A percentile compares a stretch with the other conserved stretches of the same genome.
phyloP scores from a whole-genome alignment of 1,139 yeast genomes.

The Suhomyces taliae region DNA sequence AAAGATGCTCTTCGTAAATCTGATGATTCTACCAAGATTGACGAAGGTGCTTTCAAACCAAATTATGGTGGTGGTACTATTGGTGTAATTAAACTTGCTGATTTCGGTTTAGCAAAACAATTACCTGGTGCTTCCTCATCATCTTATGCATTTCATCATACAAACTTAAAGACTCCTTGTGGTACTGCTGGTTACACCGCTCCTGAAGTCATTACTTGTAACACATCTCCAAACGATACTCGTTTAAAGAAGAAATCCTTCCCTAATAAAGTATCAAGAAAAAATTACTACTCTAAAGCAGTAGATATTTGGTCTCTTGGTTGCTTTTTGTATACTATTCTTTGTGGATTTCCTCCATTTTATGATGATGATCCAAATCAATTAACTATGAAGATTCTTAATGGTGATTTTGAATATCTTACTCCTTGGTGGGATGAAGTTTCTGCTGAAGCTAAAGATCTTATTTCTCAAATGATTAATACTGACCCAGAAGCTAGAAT shows the following conservation, averaged over 20 bases:
- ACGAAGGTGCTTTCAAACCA: conserved; percentile 80
- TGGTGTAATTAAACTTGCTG: conserved; percentile 84
- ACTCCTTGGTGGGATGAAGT: conserved; percentile 99
- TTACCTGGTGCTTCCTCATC: conserved; percentile 62
- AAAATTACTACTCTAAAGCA: conserved; percentile 80
- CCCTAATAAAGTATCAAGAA: conserved; percentile 39
- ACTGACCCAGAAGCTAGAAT: conserved; percentile 67
- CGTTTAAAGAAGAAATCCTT: conserved; percentile 14
- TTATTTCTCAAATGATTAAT: conserved; percentile 55
- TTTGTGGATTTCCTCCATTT: conserved; percentile 96
- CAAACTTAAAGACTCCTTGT: conserved; percentile 77
- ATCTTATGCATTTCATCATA: conserved; percentile 7
- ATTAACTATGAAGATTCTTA: conserved; percentile 79
- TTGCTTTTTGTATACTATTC: conserved; percentile 82
- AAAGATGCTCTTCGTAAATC: conserved; percentile 55
- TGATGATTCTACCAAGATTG: conserved; percentile 75
- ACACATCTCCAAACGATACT: conserved; percentile 13
- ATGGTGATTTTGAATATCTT: conserved; percentile 79
- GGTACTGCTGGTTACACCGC: conserved; percentile 93
- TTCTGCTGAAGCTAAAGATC: conserved; percentile 66
- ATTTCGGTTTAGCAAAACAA: conserved; percentile 89
- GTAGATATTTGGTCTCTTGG: conserved; percentile 98
- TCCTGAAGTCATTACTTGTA: conserved; percentile 78
- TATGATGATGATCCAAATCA: conserved; percentile 83
- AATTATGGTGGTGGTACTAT: conserved; percentile 90